These are phyloP conservation scores for Calonectria pteridis DNA, from an alignment of 2,329 filamentous ascomycete genomes.

Conservation along the genomic window DNA sequence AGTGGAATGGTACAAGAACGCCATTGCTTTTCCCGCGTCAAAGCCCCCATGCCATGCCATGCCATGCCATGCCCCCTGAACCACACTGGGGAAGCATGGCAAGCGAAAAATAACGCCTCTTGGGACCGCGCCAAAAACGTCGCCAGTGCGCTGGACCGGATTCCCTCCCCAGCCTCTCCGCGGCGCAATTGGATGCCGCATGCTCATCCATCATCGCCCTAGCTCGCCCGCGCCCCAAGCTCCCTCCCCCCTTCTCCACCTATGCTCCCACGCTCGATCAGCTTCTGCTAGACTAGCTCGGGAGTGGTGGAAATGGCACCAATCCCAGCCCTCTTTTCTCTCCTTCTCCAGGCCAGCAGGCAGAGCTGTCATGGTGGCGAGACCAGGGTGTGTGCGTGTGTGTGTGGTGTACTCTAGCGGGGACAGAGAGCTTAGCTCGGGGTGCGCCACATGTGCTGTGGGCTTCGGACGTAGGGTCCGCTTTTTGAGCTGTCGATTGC, in stretches of 20 bases:
- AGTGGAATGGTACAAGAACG: not conserved
- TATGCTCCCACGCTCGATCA: not conserved
- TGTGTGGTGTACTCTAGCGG: not conserved
- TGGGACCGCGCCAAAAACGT: not conserved
- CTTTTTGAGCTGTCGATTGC: not conserved
- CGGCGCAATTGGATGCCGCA: not conserved
- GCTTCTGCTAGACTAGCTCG: not conserved
- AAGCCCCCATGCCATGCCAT: not conserved
- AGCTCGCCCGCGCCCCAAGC: not conserved
- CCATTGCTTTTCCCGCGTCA: not conserved
- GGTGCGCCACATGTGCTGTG: not conserved
- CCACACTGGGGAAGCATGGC: not conserved
- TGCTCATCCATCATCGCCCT: not conserved
- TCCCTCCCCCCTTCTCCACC: not conserved
- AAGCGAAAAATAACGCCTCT: not conserved
- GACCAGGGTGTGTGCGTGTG: too few relatives aligned
- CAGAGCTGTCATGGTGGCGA: not conserved
- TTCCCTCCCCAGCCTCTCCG: not conserved
- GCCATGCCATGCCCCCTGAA: not conserved
- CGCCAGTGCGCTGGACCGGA: constrained; percentile 3
- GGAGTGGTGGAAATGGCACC: not conserved
- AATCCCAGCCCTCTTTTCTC: not conserved
- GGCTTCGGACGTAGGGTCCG: not conserved
- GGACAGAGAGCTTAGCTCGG: not conserved
- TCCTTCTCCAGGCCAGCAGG: not conserved